A percentile compares a stretch with the other conserved stretches of the same genome.
Evolutionary conservation across 108 stramenopile genomes (phyloP).

Genomic region (Discostella stelligeroides): DNA sequence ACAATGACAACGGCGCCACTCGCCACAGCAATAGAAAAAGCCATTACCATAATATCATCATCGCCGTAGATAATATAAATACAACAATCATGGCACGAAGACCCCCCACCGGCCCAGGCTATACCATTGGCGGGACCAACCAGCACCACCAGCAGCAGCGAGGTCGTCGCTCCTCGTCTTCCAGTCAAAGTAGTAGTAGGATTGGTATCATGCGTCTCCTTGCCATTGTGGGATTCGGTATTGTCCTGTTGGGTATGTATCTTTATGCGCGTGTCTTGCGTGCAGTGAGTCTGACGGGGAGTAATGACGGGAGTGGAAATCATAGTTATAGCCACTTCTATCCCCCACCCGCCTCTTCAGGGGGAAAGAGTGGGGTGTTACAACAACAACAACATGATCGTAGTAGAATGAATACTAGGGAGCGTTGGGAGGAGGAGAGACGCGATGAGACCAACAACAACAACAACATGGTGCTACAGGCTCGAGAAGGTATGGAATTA

Average conservation of each 20-base stretch:
- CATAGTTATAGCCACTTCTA: no score
- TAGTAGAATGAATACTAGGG: neutral
- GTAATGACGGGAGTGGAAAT: no score
- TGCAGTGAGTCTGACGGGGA: neutral
- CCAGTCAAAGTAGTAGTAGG: neutral
- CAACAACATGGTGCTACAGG: no score
- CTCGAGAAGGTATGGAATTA: neutral
- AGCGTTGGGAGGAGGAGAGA: neutral
- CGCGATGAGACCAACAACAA: no score
- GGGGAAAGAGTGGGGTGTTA: no score
- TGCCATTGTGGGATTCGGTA: neutral
- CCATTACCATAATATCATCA: no score
- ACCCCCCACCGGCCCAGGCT: conserved; percentile 4
- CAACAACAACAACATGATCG: no score
- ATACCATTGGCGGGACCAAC: conserved; percentile 1
- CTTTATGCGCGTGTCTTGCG: conserved; percentile 6
- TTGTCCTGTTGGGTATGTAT: conserved; percentile 10
- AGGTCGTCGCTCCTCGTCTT: neutral
- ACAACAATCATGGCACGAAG: conserved; percentile 15
- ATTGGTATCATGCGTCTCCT: neutral
- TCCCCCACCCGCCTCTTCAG: no score
- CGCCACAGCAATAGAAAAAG: no score
- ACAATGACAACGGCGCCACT: no score
- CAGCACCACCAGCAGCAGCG: no score
- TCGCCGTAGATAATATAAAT: no score